phyloP scores from a whole-genome alignment of 2,329 filamentous ascomycete species.

The Atkinsonella texensis region DNA sequence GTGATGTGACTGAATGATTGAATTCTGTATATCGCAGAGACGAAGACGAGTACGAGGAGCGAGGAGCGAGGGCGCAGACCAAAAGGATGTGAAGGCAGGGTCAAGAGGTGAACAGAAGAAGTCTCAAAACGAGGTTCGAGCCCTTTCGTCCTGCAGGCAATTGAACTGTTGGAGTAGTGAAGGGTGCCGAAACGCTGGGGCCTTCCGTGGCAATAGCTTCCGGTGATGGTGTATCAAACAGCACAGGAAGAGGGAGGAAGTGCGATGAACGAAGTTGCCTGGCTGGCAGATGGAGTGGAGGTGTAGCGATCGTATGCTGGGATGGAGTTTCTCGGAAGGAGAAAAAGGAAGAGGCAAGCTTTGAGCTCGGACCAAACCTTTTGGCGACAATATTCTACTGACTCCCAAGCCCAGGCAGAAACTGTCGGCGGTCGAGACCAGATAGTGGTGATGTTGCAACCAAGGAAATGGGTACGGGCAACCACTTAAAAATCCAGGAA shows the following conservation, averaged over 20 bases:
- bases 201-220: conserved; percentile 6
- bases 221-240: conserved; percentile 10
- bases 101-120: conserved; percentile 17
- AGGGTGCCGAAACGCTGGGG: conserved; percentile 7
- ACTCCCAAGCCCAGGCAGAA: background rate
- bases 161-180: conserved; percentile 10
- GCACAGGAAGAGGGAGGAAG: conserved; percentile 14
- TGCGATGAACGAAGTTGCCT: conserved; percentile 22
- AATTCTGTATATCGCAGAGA: conserved; percentile 18
- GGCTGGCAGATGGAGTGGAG: conserved; percentile 16
- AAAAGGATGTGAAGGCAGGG: conserved; percentile 18
- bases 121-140: conserved; percentile 1
- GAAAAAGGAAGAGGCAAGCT: conserved; percentile 25
- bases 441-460: background rate
- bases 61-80: conserved; percentile 19
- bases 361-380: conserved; percentile 25
- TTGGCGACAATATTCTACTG: background rate
- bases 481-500: background rate
- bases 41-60: conserved; percentile 12
- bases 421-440: background rate
- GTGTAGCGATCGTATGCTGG: conserved; percentile 26
- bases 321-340: conserved; percentile 22
- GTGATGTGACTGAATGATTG: conserved; percentile 23
- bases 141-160: conserved; percentile 9
- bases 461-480: background rate